phyloP scores from a whole-genome alignment of 495 filamentous ascomycete genomes.

The Penicillium canariense region DNA sequence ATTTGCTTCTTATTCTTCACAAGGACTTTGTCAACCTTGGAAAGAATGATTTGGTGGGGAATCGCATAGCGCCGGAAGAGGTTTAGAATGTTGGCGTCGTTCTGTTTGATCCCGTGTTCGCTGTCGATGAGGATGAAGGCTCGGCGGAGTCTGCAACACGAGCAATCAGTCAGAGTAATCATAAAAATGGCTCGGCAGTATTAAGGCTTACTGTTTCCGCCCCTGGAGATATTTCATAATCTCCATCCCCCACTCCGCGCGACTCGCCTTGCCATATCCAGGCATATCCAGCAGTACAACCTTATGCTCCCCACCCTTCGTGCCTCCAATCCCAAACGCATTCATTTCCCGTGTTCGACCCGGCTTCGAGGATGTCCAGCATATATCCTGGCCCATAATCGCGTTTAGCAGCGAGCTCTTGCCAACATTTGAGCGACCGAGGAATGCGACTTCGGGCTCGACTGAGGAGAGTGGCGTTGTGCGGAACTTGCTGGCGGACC shows the following conservation, averaged over 20 bases:
- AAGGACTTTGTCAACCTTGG: conserved; percentile 70
- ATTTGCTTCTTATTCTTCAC: conserved; percentile 31
- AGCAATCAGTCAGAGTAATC: neutral
- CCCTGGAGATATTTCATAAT: conserved; percentile 78
- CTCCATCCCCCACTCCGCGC: conserved; percentile 77
- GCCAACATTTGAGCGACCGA: conserved; percentile 88
- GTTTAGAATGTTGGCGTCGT: conserved; percentile 63
- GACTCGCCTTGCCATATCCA: conserved; percentile 80
- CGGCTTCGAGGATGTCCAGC: conserved; percentile 66
- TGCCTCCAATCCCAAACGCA: conserved; percentile 71
- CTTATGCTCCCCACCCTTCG: conserved; percentile 50
- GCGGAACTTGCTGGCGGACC: conserved; percentile 69
- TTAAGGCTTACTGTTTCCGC: conserved; percentile 58
- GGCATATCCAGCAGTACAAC: conserved; percentile 85
- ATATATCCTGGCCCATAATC: conserved; percentile 59
- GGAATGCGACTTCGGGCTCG: conserved; percentile 62
- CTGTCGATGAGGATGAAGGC: conserved; percentile 83
- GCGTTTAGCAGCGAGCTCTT: conserved; percentile 89
- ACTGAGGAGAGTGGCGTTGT: conserved; percentile 46
- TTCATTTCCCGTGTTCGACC: conserved; percentile 83
- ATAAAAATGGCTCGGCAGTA: neutral
- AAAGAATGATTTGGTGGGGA: conserved; percentile 75
- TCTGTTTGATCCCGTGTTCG: conserved; percentile 72
- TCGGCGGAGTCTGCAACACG: conserved; percentile 54
- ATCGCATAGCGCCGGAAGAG: conserved; percentile 62